A percentile compares a stretch with the other conserved stretches of the same genome.
Conservation (phyloP, 2,329 filamentous ascomycete genomes). For the Pseudohalonectria lignicola region DNA sequence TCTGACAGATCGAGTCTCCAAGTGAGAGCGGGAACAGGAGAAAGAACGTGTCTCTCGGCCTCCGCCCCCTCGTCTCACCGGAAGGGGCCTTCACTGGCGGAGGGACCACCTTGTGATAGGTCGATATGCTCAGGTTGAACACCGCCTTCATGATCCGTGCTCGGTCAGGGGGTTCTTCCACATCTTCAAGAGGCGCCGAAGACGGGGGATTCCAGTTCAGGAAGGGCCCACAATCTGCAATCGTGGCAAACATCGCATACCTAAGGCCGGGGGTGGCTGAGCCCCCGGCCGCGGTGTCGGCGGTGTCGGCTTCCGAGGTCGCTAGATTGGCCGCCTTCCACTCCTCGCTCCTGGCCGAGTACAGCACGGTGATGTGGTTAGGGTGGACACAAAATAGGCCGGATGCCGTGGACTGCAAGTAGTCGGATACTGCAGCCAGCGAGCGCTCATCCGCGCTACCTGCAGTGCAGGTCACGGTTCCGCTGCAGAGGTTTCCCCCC, state of each 20-base stretch:
- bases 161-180: conserved; percentile 3
- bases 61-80: conserved; percentile 6
- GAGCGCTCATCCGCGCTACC: conserved; percentile 4
- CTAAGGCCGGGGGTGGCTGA: conserved; percentile 13
- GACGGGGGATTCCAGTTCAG: conserved; percentile 5
- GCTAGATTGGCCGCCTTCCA: conserved; percentile 16
- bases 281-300: not conserved
- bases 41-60: conserved; percentile 27
- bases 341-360: conserved; percentile 22
- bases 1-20: conserved; percentile 20
- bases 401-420: conserved; percentile 22
- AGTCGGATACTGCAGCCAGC: conserved; percentile 18
- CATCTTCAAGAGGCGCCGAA: not conserved
- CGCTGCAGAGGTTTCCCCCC: conserved; percentile 11
- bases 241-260: conserved; percentile 25
- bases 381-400: conserved; percentile 21
- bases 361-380: conserved; percentile 26
- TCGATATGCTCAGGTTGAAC: conserved; percentile 18
- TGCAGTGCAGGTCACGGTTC: conserved; percentile 9
- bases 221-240: conserved; percentile 7
- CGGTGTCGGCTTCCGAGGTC: conserved; percentile 5
- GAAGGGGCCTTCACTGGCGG: conserved; percentile 4
- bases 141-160: conserved; percentile 12
- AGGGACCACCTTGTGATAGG: conserved; percentile 10
- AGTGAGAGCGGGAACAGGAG: conserved; percentile 34